phyloP scores from a whole-genome alignment of 163 green algal genomes.

The Trebouxia gelatinosa region DNA sequence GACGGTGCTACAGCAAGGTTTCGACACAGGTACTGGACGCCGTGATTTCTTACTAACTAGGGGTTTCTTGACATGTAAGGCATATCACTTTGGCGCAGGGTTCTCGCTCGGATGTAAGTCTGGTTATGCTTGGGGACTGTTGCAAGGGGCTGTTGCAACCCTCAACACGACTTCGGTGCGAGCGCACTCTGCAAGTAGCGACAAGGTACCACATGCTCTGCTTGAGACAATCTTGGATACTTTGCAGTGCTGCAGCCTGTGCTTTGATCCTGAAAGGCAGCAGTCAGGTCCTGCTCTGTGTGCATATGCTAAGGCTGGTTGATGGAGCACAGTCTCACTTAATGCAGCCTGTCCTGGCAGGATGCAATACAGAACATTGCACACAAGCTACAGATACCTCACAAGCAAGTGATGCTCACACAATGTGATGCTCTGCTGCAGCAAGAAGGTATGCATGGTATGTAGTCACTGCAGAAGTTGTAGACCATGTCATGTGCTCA shows the following conservation, averaged over 20 bases:
- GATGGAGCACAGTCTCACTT: too few relatives aligned
- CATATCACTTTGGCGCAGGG: background rate
- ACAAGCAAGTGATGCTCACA: slow-evolving; percentile 18
- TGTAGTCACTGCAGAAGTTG: too few relatives aligned
- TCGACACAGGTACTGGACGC: slow-evolving; percentile 17
- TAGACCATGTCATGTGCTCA: too few relatives aligned
- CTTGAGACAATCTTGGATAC: background rate
- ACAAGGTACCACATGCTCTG: too few relatives aligned
- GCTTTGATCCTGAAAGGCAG: background rate
- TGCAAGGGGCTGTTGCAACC: too few relatives aligned
- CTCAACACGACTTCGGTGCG: too few relatives aligned
- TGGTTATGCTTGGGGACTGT: slow-evolving; percentile 1
- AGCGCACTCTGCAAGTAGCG: too few relatives aligned
- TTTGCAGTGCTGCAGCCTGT: slow-evolving; percentile 2
- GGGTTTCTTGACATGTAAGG: background rate
- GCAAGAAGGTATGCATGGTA: background rate
- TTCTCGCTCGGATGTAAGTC: background rate
- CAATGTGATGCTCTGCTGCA: slow-evolving; percentile 8
- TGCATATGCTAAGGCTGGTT: background rate
- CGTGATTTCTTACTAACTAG: background rate
- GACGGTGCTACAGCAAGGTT: slow-evolving; percentile 1
- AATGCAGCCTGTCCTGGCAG: too few relatives aligned
- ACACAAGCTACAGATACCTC: background rate
- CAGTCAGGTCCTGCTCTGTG: background rate
- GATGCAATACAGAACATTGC: background rate